A percentile compares a stretch with the other conserved stretches of the same genome.
phyloP scores from a whole-genome alignment of 1,284 basidiomycete genomes.

The Irpex rosettiformis region DNA sequence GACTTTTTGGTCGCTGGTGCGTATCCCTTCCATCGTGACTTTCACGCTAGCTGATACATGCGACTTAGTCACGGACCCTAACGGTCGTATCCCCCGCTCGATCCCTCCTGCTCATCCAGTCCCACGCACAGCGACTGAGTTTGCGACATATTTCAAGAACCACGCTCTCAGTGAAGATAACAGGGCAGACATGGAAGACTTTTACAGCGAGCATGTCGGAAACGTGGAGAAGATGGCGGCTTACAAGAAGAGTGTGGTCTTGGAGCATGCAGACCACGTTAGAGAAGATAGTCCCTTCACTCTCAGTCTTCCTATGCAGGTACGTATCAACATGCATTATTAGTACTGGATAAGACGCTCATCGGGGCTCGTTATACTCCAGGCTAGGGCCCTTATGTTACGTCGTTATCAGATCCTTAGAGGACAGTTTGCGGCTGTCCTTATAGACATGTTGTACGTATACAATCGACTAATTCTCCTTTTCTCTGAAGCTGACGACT shows the following conservation, averaged over 20 bases:
- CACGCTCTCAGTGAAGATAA: conserved; percentile 38
- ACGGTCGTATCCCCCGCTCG: conserved; percentile 40
- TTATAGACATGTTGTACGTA: conserved; percentile 23
- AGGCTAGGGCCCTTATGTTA: conserved; percentile 42
- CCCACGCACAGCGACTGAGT: conserved; percentile 49
- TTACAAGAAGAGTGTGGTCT: conserved; percentile 48
- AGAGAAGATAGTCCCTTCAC: conserved; percentile 29
- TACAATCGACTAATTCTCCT: background rate
- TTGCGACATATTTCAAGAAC: conserved; percentile 42
- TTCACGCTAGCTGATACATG: background rate
- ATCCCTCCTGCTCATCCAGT: conserved; percentile 34
- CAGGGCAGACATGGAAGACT: conserved; percentile 41
- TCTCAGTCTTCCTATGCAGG: conserved; percentile 47
- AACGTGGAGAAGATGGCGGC: conserved; percentile 27
- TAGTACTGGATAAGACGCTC: background rate
- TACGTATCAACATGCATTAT: conserved; percentile 35
- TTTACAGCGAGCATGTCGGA: conserved; percentile 34
- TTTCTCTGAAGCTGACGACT: background rate
- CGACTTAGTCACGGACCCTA: conserved; percentile 26
- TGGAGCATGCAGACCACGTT: conserved; percentile 43
- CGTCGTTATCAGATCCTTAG: conserved; percentile 64
- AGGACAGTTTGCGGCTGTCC: conserved; percentile 48
- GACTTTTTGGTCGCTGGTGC: conserved; percentile 52
- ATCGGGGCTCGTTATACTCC: background rate
- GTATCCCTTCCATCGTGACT: conserved; percentile 6